These are phyloP conservation scores for Teratosphaeria pseudoeucalypti DNA, from an alignment of 2,329 filamentous ascomycete genomes.

Conservation along the genomic window DNA sequence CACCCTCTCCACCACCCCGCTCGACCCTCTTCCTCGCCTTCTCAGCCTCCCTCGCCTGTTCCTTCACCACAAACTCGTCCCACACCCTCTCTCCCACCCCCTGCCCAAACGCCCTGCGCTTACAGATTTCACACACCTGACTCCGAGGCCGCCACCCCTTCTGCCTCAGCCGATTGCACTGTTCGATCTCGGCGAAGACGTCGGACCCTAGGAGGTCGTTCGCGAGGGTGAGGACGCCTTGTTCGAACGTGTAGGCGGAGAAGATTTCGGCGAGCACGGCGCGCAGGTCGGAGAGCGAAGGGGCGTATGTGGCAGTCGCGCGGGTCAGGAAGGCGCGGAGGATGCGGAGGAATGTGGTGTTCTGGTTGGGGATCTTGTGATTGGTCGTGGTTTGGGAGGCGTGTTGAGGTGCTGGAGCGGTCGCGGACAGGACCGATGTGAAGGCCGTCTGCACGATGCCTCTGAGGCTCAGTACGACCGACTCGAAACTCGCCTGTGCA, in stretches of 20 bases:
- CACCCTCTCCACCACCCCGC: constrained; percentile 26
- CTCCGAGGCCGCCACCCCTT: constrained; percentile 81
- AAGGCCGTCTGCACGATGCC: constrained; percentile 82
- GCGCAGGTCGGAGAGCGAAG: constrained; percentile 77
- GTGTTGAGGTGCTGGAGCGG: constrained; percentile 40
- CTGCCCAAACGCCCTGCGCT: constrained; percentile 75
- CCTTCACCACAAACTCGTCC: constrained; percentile 65
- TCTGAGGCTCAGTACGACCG: constrained; percentile 58
- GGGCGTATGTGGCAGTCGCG: constrained; percentile 62
- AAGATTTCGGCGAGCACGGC: constrained; percentile 82
- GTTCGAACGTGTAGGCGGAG: constrained; percentile 89
- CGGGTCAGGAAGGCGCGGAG: constrained; percentile 78
- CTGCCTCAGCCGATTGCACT: constrained; percentile 64
- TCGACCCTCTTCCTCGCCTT: constrained; percentile 32
- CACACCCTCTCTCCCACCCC: constrained; percentile 69
- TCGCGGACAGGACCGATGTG: constrained; percentile 70
- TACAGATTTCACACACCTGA: constrained; percentile 80
- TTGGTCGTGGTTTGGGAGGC: constrained; percentile 24
- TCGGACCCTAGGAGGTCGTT: constrained; percentile 82
- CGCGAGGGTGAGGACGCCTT: constrained; percentile 74
- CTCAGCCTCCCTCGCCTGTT: constrained; percentile 32
- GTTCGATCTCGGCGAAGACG: constrained; percentile 71
- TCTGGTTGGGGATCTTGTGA: constrained; percentile 19
- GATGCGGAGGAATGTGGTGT: constrained; percentile 73
- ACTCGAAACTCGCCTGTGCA: constrained; percentile 43